Base-by-base conservation (phyloP, 139 green algal species). In the Chlorella ohadii region DNA sequence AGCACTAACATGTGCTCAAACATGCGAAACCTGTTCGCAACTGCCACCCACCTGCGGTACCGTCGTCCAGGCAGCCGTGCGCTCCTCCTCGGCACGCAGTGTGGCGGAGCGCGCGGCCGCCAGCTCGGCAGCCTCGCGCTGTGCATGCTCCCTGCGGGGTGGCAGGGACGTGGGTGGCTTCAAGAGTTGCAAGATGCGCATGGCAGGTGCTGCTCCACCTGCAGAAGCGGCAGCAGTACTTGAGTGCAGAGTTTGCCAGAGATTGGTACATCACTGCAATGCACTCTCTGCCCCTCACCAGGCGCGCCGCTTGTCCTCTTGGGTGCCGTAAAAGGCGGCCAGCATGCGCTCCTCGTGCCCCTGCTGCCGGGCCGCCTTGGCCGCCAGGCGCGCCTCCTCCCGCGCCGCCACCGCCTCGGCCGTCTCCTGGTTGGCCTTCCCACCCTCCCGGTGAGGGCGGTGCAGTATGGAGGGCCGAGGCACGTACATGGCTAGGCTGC, bases 261-360 rank as follows among this genome's bases (percentile, higher is more conserved):
- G n/a, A n/a, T n/a, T n/a, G n/a, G n/a, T n/a, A n/a, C n/a, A n/a
- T n/a, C n/a, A n/a, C n/a, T n/a, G n/a, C n/a, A n/a, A n/a, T n/a
- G n/a, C n/a, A n/a, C n/a, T n/a, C 67, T 22, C 36, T 19, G 0
- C 47, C 25, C 11, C 47, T 33, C 78, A 83, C 78, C 78, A 83
- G 17, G 68, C 68, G 3, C 38, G 80, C 56, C 80, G 55, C 56
- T 67, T 59, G 27, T 79, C 68, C 38, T 85, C 80, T 1, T 22
- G 55, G 9, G 51, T 63, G 36, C 38, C 61, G 23, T 85, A 77
- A 22, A 56, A 63, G 1, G 57, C 68, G 7, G 33, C 25, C 19
- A 78, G 47, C 65, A 85, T 28, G 33, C 80, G 68, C 70, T 85
- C 80, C 36, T 85, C 80, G 15, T 38, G 20, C 2, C 28, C 55